Percentiles rank a stretch among this genome's conserved stretches.
Evolutionary conservation across 345 rosid genomes (phyloP).

Genomic region (Eucalyptus marginata): DNA sequence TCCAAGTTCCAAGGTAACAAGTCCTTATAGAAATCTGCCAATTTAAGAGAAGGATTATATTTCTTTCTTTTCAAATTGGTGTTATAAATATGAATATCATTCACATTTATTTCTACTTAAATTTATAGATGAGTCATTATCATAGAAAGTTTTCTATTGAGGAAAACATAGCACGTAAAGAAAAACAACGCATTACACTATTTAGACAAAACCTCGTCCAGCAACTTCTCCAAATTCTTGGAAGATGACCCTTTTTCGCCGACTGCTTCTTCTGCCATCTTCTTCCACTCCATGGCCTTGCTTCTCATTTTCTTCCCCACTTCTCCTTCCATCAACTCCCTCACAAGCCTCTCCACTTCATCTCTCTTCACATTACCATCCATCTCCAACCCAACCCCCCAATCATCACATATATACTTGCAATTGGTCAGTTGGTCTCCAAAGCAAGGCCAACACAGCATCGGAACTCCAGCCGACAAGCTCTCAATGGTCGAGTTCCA

Average conservation of each 20-base stretch:
- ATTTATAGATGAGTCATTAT: background rate
- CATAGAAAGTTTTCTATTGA: too few relatives aligned
- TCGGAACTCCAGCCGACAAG: too few relatives aligned
- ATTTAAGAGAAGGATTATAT: background rate
- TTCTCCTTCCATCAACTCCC: slow-evolving; percentile 19
- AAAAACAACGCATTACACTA: too few relatives aligned
- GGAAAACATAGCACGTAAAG: background rate
- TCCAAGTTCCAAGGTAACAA: background rate
- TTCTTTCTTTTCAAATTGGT: background rate
- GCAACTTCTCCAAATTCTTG: background rate
- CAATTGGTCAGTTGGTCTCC: too few relatives aligned
- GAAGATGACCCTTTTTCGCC: background rate
- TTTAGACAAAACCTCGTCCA: background rate
- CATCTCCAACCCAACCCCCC: slow-evolving; percentile 2
- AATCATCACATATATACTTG: too few relatives aligned
- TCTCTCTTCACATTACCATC: slow-evolving; percentile 10
- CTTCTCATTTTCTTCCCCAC: slow-evolving; percentile 2
- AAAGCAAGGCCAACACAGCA: too few relatives aligned
- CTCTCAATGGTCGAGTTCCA: too few relatives aligned
- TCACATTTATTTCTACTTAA: background rate
- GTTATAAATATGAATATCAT: background rate
- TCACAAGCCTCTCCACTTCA: slow-evolving; percentile 12
- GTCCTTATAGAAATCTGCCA: background rate
- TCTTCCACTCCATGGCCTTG: slow-evolving; percentile 9
- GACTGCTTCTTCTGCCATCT: slow-evolving; percentile 3